phyloP scores from a whole-genome alignment of 1,284 basidiomycete species.

The Apiotrichum brassicae region DNA sequence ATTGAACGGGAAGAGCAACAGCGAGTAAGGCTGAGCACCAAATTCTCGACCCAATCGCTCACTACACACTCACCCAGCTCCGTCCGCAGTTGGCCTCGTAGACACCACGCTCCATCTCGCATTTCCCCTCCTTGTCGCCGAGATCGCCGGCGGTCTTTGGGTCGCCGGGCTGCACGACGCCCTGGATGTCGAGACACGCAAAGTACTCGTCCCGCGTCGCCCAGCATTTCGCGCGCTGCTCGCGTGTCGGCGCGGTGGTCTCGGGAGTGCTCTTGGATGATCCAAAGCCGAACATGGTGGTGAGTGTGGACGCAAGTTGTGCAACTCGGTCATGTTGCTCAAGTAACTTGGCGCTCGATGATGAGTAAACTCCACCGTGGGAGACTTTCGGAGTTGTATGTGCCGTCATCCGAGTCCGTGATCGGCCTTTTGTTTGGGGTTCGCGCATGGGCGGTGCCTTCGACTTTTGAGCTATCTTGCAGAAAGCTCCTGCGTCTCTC shows the following conservation, averaged over 20 bases:
- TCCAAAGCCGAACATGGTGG: constrained; percentile 8
- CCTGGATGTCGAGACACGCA: constrained; percentile 42
- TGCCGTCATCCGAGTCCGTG: no score
- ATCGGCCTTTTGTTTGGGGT: no score
- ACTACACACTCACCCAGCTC: constrained; percentile 49
- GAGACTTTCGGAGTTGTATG: no score
- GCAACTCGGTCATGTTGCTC: no score
- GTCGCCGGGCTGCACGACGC: constrained; percentile 35
- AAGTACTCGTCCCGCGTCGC: constrained; percentile 45
- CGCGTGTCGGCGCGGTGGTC: constrained; percentile 39
- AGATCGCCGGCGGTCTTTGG: constrained; percentile 31
- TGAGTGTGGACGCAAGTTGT: background rate
- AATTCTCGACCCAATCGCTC: no score
- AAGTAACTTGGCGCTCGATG: no score
- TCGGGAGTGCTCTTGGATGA: background rate
- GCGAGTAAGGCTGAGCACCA: no score
- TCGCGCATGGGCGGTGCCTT: no score
- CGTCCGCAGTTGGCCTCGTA: constrained; percentile 45
- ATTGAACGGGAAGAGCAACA: background rate
- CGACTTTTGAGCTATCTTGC: no score
- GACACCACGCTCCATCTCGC: constrained; percentile 31
- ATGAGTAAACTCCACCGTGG: no score
- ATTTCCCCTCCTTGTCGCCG: constrained; percentile 23
- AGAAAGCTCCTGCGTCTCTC: no score
- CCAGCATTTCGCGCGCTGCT: constrained; percentile 47